Base-by-base conservation (phyloP, 2,329 filamentous ascomycete species). In the Biscogniauxia marginata region DNA sequence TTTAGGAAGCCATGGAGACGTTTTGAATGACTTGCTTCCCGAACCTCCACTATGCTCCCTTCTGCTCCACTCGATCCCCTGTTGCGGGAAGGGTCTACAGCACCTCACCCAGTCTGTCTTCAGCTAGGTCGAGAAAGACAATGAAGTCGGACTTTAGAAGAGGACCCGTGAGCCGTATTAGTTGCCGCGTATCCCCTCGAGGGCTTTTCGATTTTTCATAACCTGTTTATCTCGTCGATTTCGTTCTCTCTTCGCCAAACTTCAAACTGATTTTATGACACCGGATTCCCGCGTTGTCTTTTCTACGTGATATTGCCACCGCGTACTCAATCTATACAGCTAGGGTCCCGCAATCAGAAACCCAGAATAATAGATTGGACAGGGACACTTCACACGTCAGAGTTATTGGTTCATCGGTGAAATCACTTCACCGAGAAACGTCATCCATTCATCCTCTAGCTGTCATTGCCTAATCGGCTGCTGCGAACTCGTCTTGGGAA, bases 1-100 rank as follows among this genome's bases (percentile, higher is more conserved):
- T 66, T 67, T 60, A 62, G 64, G 64, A 64, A 55, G 34, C 55
- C 63, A 58, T 57, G 67, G 66, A n/a, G 48, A 52, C 56, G 30
- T 63, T 66, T 67, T 60, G 62, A 63, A 57, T 44, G 55, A 63
- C 59, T 57, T 68, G 67, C 65, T 67, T 68, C 59, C 63, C 62
- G 65, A 52, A 59, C 63, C 63, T 64, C 67, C 65, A 68, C 65
- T 63, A 59, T 57, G 50, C 52, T 50, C 60, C 64, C 57, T 63
- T 63, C 55, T 58, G 61, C 63, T 62, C 66, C 67, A 63, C 64
- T 59, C 58, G 53, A 59, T 54, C 59, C 59, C 46, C 53, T 58
- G 51, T 25, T 45, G 20, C 47, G 49, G 53, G 34, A 39, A 39
- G 7, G 50, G 46, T 50, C 52, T 48, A 51, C 34, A 46, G 45